These are phyloP conservation scores for Neurospora tetrasperma DNA, from an alignment of 495 filamentous ascomycete species.

Conservation along the genomic window DNA sequence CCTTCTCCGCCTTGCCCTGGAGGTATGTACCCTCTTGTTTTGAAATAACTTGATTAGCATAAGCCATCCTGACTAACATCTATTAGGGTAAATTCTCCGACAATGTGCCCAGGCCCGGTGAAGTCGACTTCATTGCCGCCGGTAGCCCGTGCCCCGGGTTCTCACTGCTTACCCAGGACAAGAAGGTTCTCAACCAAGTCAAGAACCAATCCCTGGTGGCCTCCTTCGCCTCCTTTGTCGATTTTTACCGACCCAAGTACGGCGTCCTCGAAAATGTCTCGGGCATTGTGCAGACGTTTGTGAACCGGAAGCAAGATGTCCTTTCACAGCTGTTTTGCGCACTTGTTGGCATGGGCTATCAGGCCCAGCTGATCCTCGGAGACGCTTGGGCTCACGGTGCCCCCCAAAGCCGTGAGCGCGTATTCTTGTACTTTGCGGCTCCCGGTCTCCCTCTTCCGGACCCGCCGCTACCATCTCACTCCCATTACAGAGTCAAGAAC, in stretches of 20 bases:
- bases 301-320: conserved; percentile 41
- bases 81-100: conserved; percentile 28
- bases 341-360: conserved; percentile 64
- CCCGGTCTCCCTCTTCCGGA: conserved; percentile 45
- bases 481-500: conserved; percentile 30
- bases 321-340: conserved; percentile 59
- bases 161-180: conserved; percentile 46
- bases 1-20: conserved; percentile 44
- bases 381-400: conserved; percentile 62
- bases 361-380: conserved; percentile 49
- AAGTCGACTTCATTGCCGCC: conserved; percentile 58
- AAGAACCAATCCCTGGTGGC: conserved; percentile 63
- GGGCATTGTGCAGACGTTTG: conserved; percentile 40
- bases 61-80: neutral
- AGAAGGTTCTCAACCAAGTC: conserved; percentile 32
- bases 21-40: neutral
- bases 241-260: conserved; percentile 62
- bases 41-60: neutral
- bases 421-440: conserved; percentile 58
- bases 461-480: conserved; percentile 50
- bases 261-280: conserved; percentile 65
- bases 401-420: conserved; percentile 48
- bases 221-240: conserved; percentile 60
- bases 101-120: conserved; percentile 43
- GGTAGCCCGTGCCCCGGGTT: conserved; percentile 70